Base-by-base conservation (phyloP, 192 early-diverging fungal genomes). In the Linnemannia elongata region DNA sequence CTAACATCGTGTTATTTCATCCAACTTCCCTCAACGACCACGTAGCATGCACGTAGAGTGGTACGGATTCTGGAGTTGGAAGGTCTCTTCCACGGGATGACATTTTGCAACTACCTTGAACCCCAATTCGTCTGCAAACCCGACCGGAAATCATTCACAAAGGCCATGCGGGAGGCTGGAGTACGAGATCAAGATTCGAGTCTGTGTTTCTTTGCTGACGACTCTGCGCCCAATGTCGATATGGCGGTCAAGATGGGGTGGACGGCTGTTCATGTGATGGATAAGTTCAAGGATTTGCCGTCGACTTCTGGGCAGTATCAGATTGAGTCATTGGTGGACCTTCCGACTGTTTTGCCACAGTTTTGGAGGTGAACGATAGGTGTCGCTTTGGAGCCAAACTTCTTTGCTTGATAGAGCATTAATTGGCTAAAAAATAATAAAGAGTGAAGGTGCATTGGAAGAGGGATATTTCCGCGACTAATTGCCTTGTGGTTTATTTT, bases 51-150 rank as follows among this genome's bases (percentile, higher is more conserved):
- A 20, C 75, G 76, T 10, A 42, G 70, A 69, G 74, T 81, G 42
- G 66, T 80, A 52, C 72, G 38, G 10, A 81, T 83, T 30, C 85
- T 97, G 20, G 92, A 88, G 0, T 82, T 97, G 13, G 89, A 91
- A 15, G 94, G 95, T 78, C 86, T 94, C 77, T 96, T 97, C 84
- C 92, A 94, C n/a, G 94, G 94, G 5, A 89, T 95, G 33, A 95
- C 95, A 18, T 81, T 77, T 36, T 83, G 74, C 45, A 82, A 82
- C 44, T 82, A 82, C 49, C 66, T 76, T 6, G 76, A 82, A 39
- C 77, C 63, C 17, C 49, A 75, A 24, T 88, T 85, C 73, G 79
- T 88, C 3, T 81, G 83, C 74, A 80, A 80, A 22, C 79, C 82
- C 4, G 76, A 87, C 38, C 39, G 39, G 8, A 81, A 78, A 30